A percentile compares a stretch with the other conserved stretches of the same genome.
Conservation (phyloP, 495 filamentous ascomycete genomes). For the Barbatosphaeria neglecta region DNA sequence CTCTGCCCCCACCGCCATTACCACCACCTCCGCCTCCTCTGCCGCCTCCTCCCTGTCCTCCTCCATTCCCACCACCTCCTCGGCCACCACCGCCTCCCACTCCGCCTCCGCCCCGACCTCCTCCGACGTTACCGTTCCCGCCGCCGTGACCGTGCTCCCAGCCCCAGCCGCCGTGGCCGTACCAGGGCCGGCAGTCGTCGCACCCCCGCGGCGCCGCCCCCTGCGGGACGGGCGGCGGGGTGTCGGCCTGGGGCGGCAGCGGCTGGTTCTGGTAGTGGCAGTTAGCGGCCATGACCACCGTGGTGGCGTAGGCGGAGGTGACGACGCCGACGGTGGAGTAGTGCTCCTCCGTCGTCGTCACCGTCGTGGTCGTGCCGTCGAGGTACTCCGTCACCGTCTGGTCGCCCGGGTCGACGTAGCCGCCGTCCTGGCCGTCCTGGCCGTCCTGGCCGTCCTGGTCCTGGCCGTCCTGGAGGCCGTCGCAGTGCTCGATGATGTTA, state of each 20-base stretch:
- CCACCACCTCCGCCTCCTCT: neutral
- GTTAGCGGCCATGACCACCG: conserved; percentile 3
- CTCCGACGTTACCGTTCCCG: neutral
- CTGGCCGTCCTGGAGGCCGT: conserved; percentile 3
- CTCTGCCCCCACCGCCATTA: neutral
- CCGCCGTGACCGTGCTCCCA: conserved; percentile 6
- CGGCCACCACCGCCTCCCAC: neutral
- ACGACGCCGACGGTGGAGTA: conserved; percentile 3
- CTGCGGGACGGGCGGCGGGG: conserved; percentile 2
- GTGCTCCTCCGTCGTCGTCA: conserved; percentile 1
- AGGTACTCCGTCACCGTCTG: conserved; percentile 5
- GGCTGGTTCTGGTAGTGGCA: conserved; percentile 6
- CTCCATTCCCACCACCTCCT: neutral
- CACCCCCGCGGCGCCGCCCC: conserved; percentile 8
- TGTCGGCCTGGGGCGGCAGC: conserved; percentile 3
- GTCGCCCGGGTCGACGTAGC: neutral
- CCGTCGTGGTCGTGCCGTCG: conserved; percentile 2
- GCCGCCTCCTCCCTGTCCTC: neutral
- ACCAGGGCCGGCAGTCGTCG: conserved; percentile 13
- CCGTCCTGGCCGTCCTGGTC: neutral
- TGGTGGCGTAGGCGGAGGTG: conserved; percentile 8
- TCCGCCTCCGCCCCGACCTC: neutral
- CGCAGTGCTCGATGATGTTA: conserved; percentile 2
- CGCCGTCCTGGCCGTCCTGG: conserved; percentile 2
- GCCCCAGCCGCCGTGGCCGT: conserved; percentile 6